Evolutionary conservation across 768 basidiomycete genomes (phyloP), one percentile per base, ranked within the genome.

Genomic region (Boletus huronensis): DNA sequence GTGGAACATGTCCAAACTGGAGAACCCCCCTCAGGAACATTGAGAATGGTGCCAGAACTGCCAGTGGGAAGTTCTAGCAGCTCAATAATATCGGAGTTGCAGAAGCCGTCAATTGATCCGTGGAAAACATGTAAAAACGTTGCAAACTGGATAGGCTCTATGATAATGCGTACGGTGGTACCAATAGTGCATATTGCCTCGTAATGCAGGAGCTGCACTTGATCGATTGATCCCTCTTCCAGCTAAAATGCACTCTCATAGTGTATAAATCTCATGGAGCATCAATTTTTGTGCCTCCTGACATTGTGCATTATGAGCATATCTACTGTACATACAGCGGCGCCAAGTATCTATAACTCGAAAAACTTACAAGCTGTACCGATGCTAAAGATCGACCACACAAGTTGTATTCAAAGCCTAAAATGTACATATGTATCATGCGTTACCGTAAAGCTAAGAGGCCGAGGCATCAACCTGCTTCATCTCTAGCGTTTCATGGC

Each of bases 391-490:
- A 25, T 25, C 25, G 9, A 10, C 2, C n/a, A 16, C 9, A n/a
- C n/a, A 9, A 38, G 0, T 9, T 38, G 8, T 25, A 21, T 23
- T 4, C 13, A 41, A 14, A 21, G 8, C 1, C 23, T 29, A 19
- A 4, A 8, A 9, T 19, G 19, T 46, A 31, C 44, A 23, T 32
- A 21, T 16, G 10, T 34, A 16, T 16, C 6, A n/a, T 41, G 7
- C 19, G 2, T 11, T 10, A 14, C 11, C 6, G 16, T 19, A 17
- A 28, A 53, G 17, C 32, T 43, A 46, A 52, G 46, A 32, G 3
- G 14, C 45, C 1, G 34, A 4, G 21, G 19, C 28, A 10, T 60
- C 51, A 25, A 1, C 35, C 16, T 66, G 34, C 39, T 61, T 62
- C 28, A 46, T 53, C 3, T 55, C 51, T 25, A 29, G 14, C 7